Conservation (phyloP, 345 rosid species). For the Balakata baccata region DNA sequence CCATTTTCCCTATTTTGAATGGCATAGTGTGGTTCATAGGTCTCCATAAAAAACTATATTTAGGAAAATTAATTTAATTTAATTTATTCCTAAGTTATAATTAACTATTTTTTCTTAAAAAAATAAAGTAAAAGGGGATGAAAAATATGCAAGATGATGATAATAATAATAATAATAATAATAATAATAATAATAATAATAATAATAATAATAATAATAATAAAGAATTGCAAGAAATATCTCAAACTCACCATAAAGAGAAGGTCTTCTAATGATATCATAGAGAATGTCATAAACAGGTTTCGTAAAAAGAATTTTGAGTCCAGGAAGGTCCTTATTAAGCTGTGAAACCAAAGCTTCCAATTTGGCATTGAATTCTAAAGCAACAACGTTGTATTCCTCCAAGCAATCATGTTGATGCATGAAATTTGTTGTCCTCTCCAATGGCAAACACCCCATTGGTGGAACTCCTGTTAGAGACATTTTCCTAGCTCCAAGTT, state of each 20-base stretch:
- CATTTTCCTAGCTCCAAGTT: conserved; percentile 66
- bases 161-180: no score
- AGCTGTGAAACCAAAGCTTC: conserved; percentile 28
- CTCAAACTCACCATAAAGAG: conserved; percentile 35
- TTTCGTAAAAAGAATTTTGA: conserved; percentile 43
- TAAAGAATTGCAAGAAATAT: not conserved
- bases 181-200: no score
- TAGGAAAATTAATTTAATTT: no score
- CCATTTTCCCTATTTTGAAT: no score
- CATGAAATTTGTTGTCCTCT: conserved; percentile 59
- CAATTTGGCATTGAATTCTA: conserved; percentile 55
- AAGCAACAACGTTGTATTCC: conserved; percentile 62
- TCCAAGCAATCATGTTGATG: conserved; percentile 43
- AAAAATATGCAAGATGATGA: no score
- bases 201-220: not conserved
- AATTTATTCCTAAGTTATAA: no score
- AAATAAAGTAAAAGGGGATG: no score
- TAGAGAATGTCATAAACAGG: conserved; percentile 38
- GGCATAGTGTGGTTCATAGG: no score
- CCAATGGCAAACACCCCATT: conserved; percentile 81
- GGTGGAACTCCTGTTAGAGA: conserved; percentile 61
- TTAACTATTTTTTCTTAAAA: no score
- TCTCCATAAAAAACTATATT: no score
- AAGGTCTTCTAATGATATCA: conserved; percentile 46
- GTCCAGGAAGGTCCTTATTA: conserved; percentile 46